Conservation (phyloP, 2,329 filamentous ascomycete species). For the Aspergillus sp. region DNA sequence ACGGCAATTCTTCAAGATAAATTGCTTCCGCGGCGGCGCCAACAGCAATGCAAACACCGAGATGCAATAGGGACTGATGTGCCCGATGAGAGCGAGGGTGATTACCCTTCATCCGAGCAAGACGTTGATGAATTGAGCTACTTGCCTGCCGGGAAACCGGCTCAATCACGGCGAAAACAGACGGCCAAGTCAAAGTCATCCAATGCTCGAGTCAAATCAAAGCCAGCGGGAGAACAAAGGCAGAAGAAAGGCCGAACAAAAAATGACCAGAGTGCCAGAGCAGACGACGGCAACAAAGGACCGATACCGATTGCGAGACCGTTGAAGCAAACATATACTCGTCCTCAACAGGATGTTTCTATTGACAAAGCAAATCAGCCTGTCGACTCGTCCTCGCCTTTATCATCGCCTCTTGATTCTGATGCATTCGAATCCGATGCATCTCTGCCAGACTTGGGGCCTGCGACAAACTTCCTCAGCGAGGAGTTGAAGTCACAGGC, state of each 20-base stretch:
- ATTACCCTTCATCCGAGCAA: constrained; percentile 13
- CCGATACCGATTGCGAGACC: no score
- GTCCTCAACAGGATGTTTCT: neutral
- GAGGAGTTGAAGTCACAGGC: constrained; percentile 32
- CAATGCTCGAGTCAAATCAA: constrained; percentile 10
- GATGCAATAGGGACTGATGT: constrained; percentile 14
- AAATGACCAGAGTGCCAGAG: no score
- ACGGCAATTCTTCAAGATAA: constrained; percentile 32
- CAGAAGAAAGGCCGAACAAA: no score
- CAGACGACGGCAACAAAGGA: no score
- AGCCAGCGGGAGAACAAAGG: no score
- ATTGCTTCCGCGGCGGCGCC: constrained; percentile 30
- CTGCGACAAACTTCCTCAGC: constrained; percentile 21
- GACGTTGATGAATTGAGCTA: constrained; percentile 36
- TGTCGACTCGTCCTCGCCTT: constrained; percentile 21
- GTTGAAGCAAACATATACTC: neutral
- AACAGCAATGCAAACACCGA: constrained; percentile 15
- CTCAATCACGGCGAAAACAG: constrained; percentile 11
- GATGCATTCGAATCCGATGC: constrained; percentile 23
- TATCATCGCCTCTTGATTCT: constrained; percentile 29
- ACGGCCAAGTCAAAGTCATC: constrained; percentile 14
- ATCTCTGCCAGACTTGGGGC: constrained; percentile 3
- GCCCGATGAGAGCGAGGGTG: constrained; percentile 22
- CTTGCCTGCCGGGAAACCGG: constrained; percentile 14
- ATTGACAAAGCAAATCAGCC: constrained; percentile 28